Base-by-base conservation (phyloP, 139 green algal species). In the Closterium sp. region DNA sequence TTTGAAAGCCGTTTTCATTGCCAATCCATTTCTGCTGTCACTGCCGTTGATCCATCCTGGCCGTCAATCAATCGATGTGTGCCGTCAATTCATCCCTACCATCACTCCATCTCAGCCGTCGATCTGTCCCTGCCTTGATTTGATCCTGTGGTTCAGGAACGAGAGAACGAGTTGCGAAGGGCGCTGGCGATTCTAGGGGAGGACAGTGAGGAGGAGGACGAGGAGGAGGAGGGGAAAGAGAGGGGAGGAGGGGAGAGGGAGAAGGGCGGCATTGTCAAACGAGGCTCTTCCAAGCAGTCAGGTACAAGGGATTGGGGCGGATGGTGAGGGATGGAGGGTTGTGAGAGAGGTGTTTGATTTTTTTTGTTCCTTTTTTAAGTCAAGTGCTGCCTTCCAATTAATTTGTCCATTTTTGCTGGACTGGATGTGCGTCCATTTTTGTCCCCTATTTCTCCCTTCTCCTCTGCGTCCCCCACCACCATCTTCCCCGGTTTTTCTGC, bases 191-290 rank as follows among this genome's bases (percentile, higher is more conserved):
- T 31, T 3, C 28, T 87, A 31, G 85, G 28, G 7, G 85, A 87
- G 28, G 85, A 87, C n/a, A 31, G 28, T 24, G 85, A 87, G 85
- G 85, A 87, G 85, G 85, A 87, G 85, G 85, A 87, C 10, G 85
- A 30, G 28, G 85, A 87, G 28, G 85, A 31, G 5, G 79, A 30
- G 24, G 79, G 79, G 79, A 86, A n/a, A 3, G 85, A 30, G 10
- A 87, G 22, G 28, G 85, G 85, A 24, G 85, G 62, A 24, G 62
- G 19, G 1, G 62, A 27, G 19, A 79, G 62, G 17, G 17, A 79
- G 62, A 70, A 70, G 50, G 50, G 50, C 10, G 50, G 50, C 50
- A 70, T 21, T 70, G 10, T 70, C 50, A 70, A 70, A 70, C 21
- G 84, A 22, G 84, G 84, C 27, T 29, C 84, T 30, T 29, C 84